Conservation (phyloP, 768 basidiomycete species). For the Megacollybia marginata region DNA sequence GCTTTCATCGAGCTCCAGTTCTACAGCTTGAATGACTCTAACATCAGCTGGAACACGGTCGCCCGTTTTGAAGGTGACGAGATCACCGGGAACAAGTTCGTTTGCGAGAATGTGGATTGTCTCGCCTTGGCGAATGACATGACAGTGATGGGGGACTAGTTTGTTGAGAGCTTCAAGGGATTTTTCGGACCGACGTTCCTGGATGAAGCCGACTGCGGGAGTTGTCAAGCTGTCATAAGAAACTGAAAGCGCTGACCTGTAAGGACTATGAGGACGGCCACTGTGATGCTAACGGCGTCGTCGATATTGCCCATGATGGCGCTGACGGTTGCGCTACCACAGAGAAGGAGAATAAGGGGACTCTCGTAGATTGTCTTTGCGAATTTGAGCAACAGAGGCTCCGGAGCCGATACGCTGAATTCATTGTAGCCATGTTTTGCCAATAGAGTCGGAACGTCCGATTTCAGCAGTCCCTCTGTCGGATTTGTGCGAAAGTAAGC, state of each 20-base stretch:
- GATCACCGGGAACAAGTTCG: slow-evolving; percentile 93
- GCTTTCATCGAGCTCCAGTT: slow-evolving; percentile 93
- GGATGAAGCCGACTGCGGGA: slow-evolving; percentile 78
- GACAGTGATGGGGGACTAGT: slow-evolving; percentile 94
- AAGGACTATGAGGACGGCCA: slow-evolving; percentile 88
- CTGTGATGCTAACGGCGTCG: slow-evolving; percentile 88
- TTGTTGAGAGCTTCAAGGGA: slow-evolving; percentile 93
- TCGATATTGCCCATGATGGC: slow-evolving; percentile 93
- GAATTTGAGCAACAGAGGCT: slow-evolving; percentile 81
- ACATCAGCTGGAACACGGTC: slow-evolving; percentile 94
- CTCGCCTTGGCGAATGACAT: slow-evolving; percentile 63
- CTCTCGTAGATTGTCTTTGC: slow-evolving; percentile 94
- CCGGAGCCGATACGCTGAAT: slow-evolving; percentile 78
- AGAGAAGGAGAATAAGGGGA: slow-evolving; percentile 83
- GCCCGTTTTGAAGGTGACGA: slow-evolving; percentile 83
- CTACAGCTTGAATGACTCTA: slow-evolving; percentile 71
- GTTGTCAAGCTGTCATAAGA: slow-evolving; percentile 9
- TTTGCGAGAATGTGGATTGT: slow-evolving; percentile 84
- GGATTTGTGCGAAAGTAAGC: slow-evolving; percentile 60
- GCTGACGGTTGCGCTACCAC: slow-evolving; percentile 85
- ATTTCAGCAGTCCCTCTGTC: slow-evolving; percentile 51
- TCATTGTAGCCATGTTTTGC: slow-evolving; percentile 85
- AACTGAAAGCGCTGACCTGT: slow-evolving; percentile 54
- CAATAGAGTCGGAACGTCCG: slow-evolving; percentile 57
- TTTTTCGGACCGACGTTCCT: slow-evolving; percentile 92